These are phyloP conservation scores for Cryptococcus jaspeensis DNA, from an alignment of 1,284 basidiomycete genomes.

Conservation along the genomic window DNA sequence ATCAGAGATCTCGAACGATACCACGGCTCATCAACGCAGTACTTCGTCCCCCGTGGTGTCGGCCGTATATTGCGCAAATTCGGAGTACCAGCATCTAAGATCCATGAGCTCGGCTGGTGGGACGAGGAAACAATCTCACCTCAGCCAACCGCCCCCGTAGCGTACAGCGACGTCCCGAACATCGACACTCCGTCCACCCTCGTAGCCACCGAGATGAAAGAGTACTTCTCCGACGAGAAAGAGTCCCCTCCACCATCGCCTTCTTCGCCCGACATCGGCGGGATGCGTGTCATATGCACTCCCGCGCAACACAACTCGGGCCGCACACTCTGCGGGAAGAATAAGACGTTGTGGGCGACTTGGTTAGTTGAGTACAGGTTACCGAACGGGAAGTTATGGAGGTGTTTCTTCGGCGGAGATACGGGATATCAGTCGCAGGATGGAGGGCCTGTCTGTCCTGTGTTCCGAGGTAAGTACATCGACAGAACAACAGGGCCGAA, in stretches of 20 bases:
- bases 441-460: conserved; percentile 11
- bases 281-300: conserved; percentile 6
- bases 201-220: background rate
- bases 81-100: conserved; percentile 6
- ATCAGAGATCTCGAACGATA: conserved; percentile 16
- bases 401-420: conserved; percentile 19
- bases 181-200: background rate
- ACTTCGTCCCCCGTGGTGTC: conserved; percentile 21
- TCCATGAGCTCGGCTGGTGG: conserved; percentile 27
- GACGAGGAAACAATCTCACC: conserved; percentile 6
- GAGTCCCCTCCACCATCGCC: background rate
- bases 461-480: conserved; percentile 24
- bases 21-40: conserved; percentile 6
- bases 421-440: conserved; percentile 24
- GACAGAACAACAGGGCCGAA: background rate
- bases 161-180: background rate
- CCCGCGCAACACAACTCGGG: conserved; percentile 20
- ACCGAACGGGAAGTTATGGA: background rate
- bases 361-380: conserved; percentile 11
- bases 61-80: conserved; percentile 5
- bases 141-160: background rate
- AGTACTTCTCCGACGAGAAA: background rate
- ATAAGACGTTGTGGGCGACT: conserved; percentile 12
- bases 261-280: background rate
- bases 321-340: conserved; percentile 5